Percentiles rank a stretch among this genome's conserved stretches.
Evolutionary conservation across 1,284 basidiomycete genomes (phyloP).

Genomic region (Microbotryomycetes sp.): DNA sequence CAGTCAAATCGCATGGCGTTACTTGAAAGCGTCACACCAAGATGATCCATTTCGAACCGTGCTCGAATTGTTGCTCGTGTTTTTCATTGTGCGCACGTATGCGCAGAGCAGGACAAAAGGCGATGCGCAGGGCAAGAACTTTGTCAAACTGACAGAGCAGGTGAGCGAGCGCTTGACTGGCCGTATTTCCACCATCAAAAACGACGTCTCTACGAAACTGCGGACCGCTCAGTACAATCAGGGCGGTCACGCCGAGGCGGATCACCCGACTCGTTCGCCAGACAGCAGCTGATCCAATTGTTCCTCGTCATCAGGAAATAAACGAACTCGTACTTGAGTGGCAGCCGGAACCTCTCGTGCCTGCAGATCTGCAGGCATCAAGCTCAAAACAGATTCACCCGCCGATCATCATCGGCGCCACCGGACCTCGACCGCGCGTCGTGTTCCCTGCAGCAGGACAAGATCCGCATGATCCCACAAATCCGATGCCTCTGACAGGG

Average conservation of each 20-base stretch:
- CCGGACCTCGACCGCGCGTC: slow-evolving; percentile 63
- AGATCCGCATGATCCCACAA: slow-evolving; percentile 29
- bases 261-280: neutral
- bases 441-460: slow-evolving; percentile 59
- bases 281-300: neutral
- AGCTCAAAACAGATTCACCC: slow-evolving; percentile 66
- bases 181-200: too few relatives aligned
- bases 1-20: slow-evolving; percentile 42
- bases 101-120: slow-evolving; percentile 81
- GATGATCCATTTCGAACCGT: slow-evolving; percentile 72
- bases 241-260: too few relatives aligned
- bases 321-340: slow-evolving; percentile 95
- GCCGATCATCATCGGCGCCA: slow-evolving; percentile 71
- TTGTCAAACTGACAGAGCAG: slow-evolving; percentile 84
- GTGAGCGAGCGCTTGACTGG: too few relatives aligned
- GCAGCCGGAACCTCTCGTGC: slow-evolving; percentile 76
- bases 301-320: slow-evolving; percentile 62
- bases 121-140: slow-evolving; percentile 77
- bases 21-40: slow-evolving; percentile 44
- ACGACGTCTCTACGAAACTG: too few relatives aligned
- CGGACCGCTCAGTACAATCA: too few relatives aligned
- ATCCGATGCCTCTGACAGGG: slow-evolving; percentile 16
- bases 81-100: slow-evolving; percentile 83
- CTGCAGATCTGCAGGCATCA: slow-evolving; percentile 49
- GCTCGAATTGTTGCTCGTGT: slow-evolving; percentile 79